Percentiles rank a stretch among this genome's conserved stretches.
These are phyloP conservation scores for Teunomyces atbi DNA, from an alignment of 805 yeast genomes.

Conservation along the genomic window DNA sequence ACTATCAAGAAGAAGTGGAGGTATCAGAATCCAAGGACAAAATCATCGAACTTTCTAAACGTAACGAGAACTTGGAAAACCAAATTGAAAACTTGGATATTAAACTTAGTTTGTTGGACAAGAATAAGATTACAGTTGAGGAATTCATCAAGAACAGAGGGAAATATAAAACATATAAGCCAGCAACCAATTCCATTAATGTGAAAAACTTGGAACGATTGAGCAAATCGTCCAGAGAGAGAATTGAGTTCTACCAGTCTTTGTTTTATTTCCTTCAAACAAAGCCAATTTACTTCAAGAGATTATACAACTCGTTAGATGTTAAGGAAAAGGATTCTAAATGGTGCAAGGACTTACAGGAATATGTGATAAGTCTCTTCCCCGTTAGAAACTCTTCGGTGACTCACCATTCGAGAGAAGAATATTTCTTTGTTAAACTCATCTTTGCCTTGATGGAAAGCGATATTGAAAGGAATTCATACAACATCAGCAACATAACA, in stretches of 20 bases:
- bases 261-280: conserved; percentile 82
- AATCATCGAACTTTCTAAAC: conserved; percentile 66
- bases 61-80: conserved; percentile 69
- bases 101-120: conserved; percentile 73
- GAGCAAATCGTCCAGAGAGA: conserved; percentile 43
- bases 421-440: conserved; percentile 60
- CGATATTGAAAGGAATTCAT: conserved; percentile 33
- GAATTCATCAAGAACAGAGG: conserved; percentile 54
- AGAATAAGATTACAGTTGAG: conserved; percentile 75
- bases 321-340: conserved; percentile 7
- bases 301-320: conserved; percentile 42
- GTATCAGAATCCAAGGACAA: conserved; percentile 65
- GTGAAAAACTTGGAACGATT: conserved; percentile 28
- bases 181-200: conserved; percentile 14
- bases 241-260: conserved; percentile 71
- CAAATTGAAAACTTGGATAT: conserved; percentile 75
- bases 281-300: conserved; percentile 68
- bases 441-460: conserved; percentile 46
- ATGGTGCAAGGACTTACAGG: conserved; percentile 22
- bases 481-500: conserved; percentile 36
- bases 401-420: conserved; percentile 60
- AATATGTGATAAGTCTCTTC: conserved; percentile 23
- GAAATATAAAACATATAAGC: conserved; percentile 27
- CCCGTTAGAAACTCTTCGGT: conserved; percentile 31
- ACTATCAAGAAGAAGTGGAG: conserved; percentile 70